Evolutionary conservation across 768 basidiomycete species (phyloP).

Genomic region (Candolleomyces eurysporus): DNA sequence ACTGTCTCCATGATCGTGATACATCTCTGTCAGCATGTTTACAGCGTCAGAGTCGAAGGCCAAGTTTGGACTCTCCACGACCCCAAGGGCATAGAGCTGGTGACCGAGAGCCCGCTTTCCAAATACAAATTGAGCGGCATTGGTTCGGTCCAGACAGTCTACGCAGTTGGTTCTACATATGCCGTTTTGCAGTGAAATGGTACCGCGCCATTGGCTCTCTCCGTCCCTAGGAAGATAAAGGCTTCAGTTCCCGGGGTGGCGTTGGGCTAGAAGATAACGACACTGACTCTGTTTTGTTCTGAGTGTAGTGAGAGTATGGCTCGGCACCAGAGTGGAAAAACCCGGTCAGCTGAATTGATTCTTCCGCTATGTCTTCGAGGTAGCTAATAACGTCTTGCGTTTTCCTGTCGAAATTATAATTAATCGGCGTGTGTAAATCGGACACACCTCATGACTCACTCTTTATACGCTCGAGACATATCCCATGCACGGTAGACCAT

Average conservation of each 20-base stretch:
- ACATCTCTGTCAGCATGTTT: conserved; percentile 98
- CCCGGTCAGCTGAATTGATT: conserved; percentile 84
- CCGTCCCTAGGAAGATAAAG: conserved; percentile 2
- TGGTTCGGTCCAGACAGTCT: conserved; percentile 94
- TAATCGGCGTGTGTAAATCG: background rate
- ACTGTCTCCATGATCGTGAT: conserved; percentile 97
- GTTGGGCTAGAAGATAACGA: conserved; percentile 8
- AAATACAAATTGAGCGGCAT: conserved; percentile 95
- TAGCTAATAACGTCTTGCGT: conserved; percentile 95
- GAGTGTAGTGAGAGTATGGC: conserved; percentile 69
- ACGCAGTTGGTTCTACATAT: conserved; percentile 95
- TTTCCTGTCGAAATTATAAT: conserved; percentile 50
- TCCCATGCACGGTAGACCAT: conserved; percentile 96
- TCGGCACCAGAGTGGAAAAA: conserved; percentile 96
- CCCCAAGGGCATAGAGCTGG: conserved; percentile 91
- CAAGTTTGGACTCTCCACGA: conserved; percentile 82
- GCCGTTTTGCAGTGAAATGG: conserved; percentile 85
- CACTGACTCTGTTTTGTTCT: conserved; percentile 41
- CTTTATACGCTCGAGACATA: conserved; percentile 92
- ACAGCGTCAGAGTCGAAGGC: conserved; percentile 93
- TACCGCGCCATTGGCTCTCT: conserved; percentile 52
- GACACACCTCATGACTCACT: conserved; percentile 42
- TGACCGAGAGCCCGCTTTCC: conserved; percentile 93
- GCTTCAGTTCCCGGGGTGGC: background rate
- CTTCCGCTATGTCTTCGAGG: conserved; percentile 92